Base-by-base conservation (phyloP, 768 basidiomycete species). In the Podaxis sp. region DNA sequence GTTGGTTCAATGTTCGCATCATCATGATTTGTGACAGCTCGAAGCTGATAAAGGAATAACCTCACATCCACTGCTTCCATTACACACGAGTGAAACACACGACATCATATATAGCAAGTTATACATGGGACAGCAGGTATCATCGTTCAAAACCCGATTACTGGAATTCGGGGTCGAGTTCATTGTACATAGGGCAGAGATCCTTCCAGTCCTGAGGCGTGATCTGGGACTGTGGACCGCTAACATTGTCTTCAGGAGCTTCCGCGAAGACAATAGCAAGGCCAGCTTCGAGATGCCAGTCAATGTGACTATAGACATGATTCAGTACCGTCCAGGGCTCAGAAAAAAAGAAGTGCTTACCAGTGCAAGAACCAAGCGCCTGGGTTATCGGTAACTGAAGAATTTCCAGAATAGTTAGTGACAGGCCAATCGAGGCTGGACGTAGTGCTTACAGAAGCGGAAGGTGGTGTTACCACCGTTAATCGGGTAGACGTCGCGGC, bases 301-400 rank as follows among this genome's bases (percentile, higher is more conserved):
- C 76, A 47, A 76, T 73, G 55, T 75, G 75, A 53, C 73, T 74
- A 37, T 6, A 57, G 22, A 47, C 33, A 7, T 61, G 46, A 43
- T 25, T 29, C 56, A 62, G 49, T 49, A 50, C 66, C 50, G 50
- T 46, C 46, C 8, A 17, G 3, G 53, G 50, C 51, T 12, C 65
- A 43, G 69, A 74, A 74, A 57, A 76, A 72, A 17, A 76, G 47
- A 65, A 15, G 19, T 12, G 19, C 66, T 38, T 53, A 75, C 74
- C 74, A 74, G 43, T 76, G 77, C 38, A 77, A 67, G 69, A 77
- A 74, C 80, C 83, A 85, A 12, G 81, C 78, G 5, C 86, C 87
- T 0, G 86, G 74, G 71, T 87, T 88, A 68, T 89, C 84, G 6
- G 86, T 85, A 27, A 74, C 70, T 76, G 29, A 8, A 38, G n/a